A percentile compares a stretch with the other conserved stretches of the same genome.
Evolutionary conservation across 257 asterid species (phyloP).

Genomic region (Solanum acaule): DNA sequence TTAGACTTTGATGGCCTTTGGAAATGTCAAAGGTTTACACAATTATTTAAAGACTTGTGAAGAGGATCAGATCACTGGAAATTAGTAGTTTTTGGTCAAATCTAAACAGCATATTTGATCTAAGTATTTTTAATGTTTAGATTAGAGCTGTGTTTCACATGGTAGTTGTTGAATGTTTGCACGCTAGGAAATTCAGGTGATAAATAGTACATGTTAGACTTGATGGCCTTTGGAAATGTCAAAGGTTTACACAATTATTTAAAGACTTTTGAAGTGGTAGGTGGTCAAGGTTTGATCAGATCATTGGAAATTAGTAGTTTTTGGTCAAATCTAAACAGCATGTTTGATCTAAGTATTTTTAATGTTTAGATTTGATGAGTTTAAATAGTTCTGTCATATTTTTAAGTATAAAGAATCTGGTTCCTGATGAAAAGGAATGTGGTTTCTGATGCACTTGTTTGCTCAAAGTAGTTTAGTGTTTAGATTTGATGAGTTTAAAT

Average conservation of each 20-base stretch:
- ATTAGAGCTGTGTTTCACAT: too few relatives aligned
- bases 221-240: not conserved
- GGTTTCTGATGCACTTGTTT: too few relatives aligned
- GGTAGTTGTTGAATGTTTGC: too few relatives aligned
- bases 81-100: not conserved
- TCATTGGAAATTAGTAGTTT: not conserved
- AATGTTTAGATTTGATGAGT: too few relatives aligned
- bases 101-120: too few relatives aligned
- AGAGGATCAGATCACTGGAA: not conserved
- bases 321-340: too few relatives aligned
- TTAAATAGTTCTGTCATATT: not conserved
- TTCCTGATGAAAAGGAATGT: not conserved
- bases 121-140: too few relatives aligned
- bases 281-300: not conserved
- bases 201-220: too few relatives aligned
- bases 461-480: not conserved
- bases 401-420: too few relatives aligned
- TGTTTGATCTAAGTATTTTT: too few relatives aligned
- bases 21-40: not conserved
- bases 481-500: not conserved
- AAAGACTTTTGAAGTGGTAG: not conserved
- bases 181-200: too few relatives aligned
- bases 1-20: not conserved
- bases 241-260: not conserved
- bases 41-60: not conserved